Percentiles rank a stretch among this genome's conserved stretches.
Evolutionary conservation across 108 stramenopile genomes (phyloP).

Genomic region (Fistulifera solaris): DNA sequence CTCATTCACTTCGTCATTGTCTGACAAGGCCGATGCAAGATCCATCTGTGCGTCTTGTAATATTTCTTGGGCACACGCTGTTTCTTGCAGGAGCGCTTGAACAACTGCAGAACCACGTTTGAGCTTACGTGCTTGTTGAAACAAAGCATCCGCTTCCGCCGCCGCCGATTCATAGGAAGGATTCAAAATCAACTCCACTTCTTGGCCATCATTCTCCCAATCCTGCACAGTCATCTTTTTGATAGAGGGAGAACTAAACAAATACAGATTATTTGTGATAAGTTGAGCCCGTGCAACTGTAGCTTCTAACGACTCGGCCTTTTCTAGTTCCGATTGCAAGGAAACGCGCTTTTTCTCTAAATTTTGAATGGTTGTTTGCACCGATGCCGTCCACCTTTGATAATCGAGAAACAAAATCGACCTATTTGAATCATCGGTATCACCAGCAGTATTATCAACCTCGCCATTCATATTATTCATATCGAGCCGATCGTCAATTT

Average conservation of each 20-base stretch:
- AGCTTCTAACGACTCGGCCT: slow-evolving; percentile 55
- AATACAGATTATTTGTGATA: slow-evolving; percentile 60
- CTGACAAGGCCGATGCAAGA: slow-evolving; percentile 26
- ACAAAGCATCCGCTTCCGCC: slow-evolving; percentile 75
- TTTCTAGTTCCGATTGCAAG: slow-evolving; percentile 53
- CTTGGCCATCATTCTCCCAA: slow-evolving; percentile 69
- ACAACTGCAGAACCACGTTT: slow-evolving; percentile 73
- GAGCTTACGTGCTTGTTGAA: slow-evolving; percentile 67
- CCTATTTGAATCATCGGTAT: too few species aligned
- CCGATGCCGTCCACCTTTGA: too few species aligned
- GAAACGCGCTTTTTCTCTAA: slow-evolving; percentile 39
- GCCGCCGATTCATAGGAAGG: slow-evolving; percentile 46
- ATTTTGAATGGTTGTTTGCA: too few species aligned
- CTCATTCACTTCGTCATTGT: slow-evolving; percentile 35
- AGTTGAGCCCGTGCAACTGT: slow-evolving; percentile 63
- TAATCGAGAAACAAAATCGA: too few species aligned
- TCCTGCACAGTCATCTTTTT: slow-evolving; percentile 57
- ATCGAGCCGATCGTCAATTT: too few species aligned
- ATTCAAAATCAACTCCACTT: slow-evolving; percentile 47
- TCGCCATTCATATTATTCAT: too few species aligned
- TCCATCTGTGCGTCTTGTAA: slow-evolving; percentile 41
- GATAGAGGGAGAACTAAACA: slow-evolving; percentile 34
- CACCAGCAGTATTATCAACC: too few species aligned
- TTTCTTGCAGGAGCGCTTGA: slow-evolving; percentile 43
- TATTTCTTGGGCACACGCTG: slow-evolving; percentile 25